Conservation (phyloP, 345 rosid genomes). For the Lepidium africanum region DNA sequence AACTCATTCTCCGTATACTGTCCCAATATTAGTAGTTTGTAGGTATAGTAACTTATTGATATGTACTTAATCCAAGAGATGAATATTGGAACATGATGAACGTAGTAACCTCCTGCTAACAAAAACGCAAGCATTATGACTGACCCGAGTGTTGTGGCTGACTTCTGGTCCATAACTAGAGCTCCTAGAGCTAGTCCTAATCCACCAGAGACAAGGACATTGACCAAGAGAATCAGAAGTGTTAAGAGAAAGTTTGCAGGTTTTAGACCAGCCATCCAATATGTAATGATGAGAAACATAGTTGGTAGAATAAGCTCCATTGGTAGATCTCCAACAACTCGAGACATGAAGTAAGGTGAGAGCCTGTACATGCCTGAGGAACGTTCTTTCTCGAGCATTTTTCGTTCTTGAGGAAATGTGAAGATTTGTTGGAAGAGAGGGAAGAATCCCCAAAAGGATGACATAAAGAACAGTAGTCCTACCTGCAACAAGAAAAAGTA, state of each 20-base stretch:
- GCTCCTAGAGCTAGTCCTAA: slow-evolving; percentile 89
- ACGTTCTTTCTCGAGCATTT: slow-evolving; percentile 78
- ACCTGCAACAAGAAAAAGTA: slow-evolving; percentile 38
- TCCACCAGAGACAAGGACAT: slow-evolving; percentile 86
- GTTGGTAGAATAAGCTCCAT: slow-evolving; percentile 68
- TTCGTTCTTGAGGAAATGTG: slow-evolving; percentile 73
- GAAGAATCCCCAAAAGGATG: slow-evolving; percentile 61
- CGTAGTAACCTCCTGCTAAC: slow-evolving; percentile 82
- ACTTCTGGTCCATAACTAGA: slow-evolving; percentile 75
- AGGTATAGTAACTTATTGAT: slow-evolving; percentile 83
- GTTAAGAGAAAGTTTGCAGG: slow-evolving; percentile 37
- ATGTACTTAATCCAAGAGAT: slow-evolving; percentile 78
- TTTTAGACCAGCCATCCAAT: slow-evolving; percentile 67
- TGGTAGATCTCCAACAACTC: slow-evolving; percentile 54
- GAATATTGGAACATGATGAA: slow-evolving; percentile 67
- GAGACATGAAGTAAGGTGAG: slow-evolving; percentile 76
- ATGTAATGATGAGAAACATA: slow-evolving; percentile 43
- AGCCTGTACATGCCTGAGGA: slow-evolving; percentile 81
- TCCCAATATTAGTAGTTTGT: slow-evolving; percentile 65
- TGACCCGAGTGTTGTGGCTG: slow-evolving; percentile 81
- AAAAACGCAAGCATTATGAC: slow-evolving; percentile 85
- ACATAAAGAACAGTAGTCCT: slow-evolving; percentile 60
- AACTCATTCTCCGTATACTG: slow-evolving; percentile 63
- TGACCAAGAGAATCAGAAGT: slow-evolving; percentile 42
- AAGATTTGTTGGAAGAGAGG: slow-evolving; percentile 72